Conservation (phyloP, 768 basidiomycete genomes). For the Lentinula sp. region DNA sequence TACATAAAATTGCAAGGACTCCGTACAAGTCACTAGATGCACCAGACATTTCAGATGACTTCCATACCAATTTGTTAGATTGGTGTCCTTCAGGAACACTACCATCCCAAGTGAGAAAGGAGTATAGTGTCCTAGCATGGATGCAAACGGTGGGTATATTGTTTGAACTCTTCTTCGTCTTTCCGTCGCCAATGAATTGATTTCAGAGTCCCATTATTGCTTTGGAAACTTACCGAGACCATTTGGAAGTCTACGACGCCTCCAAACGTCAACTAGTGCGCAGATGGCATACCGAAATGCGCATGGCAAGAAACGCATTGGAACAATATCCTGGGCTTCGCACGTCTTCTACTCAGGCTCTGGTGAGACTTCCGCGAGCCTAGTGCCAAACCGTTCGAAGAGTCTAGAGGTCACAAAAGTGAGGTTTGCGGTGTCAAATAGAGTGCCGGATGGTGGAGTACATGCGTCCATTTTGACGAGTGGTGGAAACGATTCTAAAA, state of each 20-base stretch:
- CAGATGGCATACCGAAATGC: conserved; percentile 55
- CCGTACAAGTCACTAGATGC: conserved; percentile 76
- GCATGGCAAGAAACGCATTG: conserved; percentile 52
- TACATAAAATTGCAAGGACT: conserved; percentile 58
- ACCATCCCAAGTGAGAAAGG: conserved; percentile 44
- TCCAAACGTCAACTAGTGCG: conserved; percentile 46
- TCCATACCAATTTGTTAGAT: conserved; percentile 74
- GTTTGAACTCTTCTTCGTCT: neutral
- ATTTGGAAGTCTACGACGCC: conserved; percentile 70
- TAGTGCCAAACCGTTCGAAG: conserved; percentile 39
- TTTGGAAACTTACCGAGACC: conserved; percentile 62
- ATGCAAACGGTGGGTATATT: conserved; percentile 30
- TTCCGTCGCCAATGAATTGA: neutral
- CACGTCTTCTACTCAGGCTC: conserved; percentile 64
- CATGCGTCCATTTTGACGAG: conserved; percentile 46
- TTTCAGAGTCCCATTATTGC: conserved; percentile 56
- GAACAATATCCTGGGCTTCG: conserved; percentile 69
- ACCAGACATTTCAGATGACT: conserved; percentile 75
- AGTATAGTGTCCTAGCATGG: conserved; percentile 64
- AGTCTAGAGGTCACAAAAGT: conserved; percentile 47
- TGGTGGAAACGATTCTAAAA: conserved; percentile 77
- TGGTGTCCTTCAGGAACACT: conserved; percentile 72
- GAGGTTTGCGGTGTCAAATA: conserved; percentile 74
- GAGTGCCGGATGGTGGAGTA: conserved; percentile 42
- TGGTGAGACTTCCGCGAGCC: conserved; percentile 66